Percentiles rank a stretch among this genome's conserved stretches.
Evolutionary conservation across 1,284 basidiomycete genomes (phyloP).

Genomic region (Ganoderma multipileum): DNA sequence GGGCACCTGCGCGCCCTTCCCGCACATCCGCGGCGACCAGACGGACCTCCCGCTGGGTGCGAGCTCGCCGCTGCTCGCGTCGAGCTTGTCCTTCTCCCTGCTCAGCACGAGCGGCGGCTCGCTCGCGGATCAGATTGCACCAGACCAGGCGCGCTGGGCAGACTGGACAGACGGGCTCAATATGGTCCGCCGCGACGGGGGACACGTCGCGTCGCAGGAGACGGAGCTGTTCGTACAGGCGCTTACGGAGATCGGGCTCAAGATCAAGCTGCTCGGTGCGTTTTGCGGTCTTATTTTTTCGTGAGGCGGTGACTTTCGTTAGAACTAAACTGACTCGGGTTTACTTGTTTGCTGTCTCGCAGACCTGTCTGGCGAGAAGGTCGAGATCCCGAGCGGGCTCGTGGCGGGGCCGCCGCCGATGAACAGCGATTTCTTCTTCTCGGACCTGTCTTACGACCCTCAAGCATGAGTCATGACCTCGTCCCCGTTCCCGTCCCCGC

Average conservation of each 20-base stretch:
- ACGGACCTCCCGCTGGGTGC: slow-evolving; percentile 56
- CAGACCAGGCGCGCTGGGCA: slow-evolving; percentile 85
- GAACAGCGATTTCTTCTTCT: slow-evolving; percentile 90
- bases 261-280: slow-evolving; percentile 89
- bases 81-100: slow-evolving; percentile 83
- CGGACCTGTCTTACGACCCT: slow-evolving; percentile 56
- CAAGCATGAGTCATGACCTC: slow-evolving; percentile 15
- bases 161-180: slow-evolving; percentile 98
- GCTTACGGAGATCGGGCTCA: slow-evolving; percentile 92
- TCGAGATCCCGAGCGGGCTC: slow-evolving; percentile 87
- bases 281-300: slow-evolving; percentile 18
- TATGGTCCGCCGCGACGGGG: slow-evolving; percentile 82
- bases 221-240: slow-evolving; percentile 86
- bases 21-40: slow-evolving; percentile 64
- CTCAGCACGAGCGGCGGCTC: slow-evolving; percentile 76
- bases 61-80: slow-evolving; percentile 59
- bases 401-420: slow-evolving; percentile 75
- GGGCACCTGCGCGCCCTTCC: slow-evolving; percentile 77
- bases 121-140: slow-evolving; percentile 87
- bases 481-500: background rate
- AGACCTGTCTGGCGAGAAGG: slow-evolving; percentile 92
- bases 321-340: too few relatives aligned
- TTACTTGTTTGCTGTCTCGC: slow-evolving; percentile 5
- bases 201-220: slow-evolving; percentile 84
- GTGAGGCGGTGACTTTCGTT: background rate